phyloP scores from a whole-genome alignment of 306 rosid species.

The Prunus mume region DNA sequence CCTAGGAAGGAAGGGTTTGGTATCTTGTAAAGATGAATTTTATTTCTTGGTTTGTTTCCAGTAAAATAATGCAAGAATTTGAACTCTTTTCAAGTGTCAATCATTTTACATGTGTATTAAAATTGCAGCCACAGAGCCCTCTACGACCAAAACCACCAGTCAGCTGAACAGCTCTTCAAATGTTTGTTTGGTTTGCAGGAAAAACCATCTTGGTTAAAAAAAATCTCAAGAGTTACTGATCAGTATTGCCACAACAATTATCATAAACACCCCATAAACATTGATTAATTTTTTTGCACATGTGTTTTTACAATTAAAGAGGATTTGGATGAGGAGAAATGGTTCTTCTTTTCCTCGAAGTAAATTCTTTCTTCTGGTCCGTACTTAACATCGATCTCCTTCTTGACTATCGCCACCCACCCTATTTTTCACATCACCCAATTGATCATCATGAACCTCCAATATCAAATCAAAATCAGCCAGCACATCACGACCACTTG shows the following conservation, averaged over 20 bases:
- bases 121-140: too few species aligned
- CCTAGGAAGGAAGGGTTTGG: background rate
- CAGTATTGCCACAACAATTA: background rate
- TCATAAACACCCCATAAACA: background rate
- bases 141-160: too few species aligned
- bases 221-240: background rate
- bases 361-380: background rate
- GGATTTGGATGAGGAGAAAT: constrained; percentile 1
- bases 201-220: background rate
- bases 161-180: background rate
- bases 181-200: background rate
- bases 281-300: background rate
- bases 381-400: too few species aligned
- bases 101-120: too few species aligned
- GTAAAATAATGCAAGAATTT: too few species aligned
- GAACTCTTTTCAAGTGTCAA: too few species aligned
- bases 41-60: too few species aligned
- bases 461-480: constrained; percentile 8
- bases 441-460: background rate
- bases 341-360: constrained; percentile 1
- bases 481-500: constrained; percentile 8
- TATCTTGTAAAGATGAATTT: background rate
- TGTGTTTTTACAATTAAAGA: constrained; percentile 6
- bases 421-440: background rate
- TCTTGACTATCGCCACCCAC: background rate